Base-by-base conservation (phyloP, 2,329 filamentous ascomycete species). In the Furcasterigmium sp. region DNA sequence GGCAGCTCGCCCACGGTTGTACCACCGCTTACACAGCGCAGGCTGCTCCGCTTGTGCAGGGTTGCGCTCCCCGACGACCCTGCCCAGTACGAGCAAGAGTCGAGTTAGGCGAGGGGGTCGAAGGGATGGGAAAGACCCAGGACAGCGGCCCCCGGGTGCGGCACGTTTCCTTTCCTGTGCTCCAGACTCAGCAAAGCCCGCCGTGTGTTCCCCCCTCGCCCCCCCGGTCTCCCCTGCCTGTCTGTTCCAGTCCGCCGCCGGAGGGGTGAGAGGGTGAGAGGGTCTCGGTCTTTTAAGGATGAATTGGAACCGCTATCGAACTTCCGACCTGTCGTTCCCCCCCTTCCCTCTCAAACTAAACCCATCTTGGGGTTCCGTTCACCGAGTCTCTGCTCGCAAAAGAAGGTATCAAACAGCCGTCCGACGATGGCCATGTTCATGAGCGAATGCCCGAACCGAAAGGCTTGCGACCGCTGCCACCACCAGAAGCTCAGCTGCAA, bases 401-500 rank as follows among this genome's bases (percentile, higher is more conserved):
- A 37, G 9, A 20, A 23, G 15, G 23, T n/a, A 7, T 15, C 18
- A 37, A 18, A 15, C 21, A 25, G 36, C 21, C 36, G 13, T 46
- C 46, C 39, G 43, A 41, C 34, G 32, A 54, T 46, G 58, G 57
- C 51, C 44, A 50, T 55, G 51, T 58, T 51, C 53, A 67, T 67
- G 64, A 52, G 60, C 50, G 64, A 67, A 46, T 57, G 54, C 41
- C 52, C 59, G 46, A 65, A 61, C 48, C 64, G 69, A 44, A 69
- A 66, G 44, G 69, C 69, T 44, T 73, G 69, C 55, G 68, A 73
- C 53, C 64, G 67, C 47, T 73, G 69, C 51, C 69, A 72, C 50
- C 54, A 54, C 15, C 68, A 72, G 51, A 73, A 72, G 53, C 59
- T 73, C 45, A 67, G 63, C 49, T 72, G 68, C 56, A 71, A 67